phyloP scores from a whole-genome alignment of 768 basidiomycete genomes.

The Nidula microcarpa region DNA sequence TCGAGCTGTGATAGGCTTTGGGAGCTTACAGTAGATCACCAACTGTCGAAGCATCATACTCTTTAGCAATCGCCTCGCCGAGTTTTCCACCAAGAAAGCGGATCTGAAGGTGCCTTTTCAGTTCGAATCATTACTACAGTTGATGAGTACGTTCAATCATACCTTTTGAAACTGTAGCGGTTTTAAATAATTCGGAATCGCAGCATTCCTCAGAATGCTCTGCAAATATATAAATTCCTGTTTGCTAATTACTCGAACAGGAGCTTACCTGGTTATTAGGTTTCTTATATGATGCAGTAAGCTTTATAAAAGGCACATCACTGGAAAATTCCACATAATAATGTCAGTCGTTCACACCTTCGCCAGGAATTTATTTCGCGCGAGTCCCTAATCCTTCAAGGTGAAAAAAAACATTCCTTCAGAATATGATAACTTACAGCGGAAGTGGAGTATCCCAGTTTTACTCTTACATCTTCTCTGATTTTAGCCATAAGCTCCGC shows the following conservation, averaged over 20 bases:
- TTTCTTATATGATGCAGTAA: slow-evolving; percentile 90
- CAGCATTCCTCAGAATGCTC: slow-evolving; percentile 81
- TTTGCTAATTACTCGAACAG: background rate
- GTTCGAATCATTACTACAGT: background rate
- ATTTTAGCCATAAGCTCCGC: slow-evolving; percentile 83
- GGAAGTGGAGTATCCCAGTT: slow-evolving; percentile 90
- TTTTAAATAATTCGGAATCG: slow-evolving; percentile 79
- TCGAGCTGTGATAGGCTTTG: background rate
- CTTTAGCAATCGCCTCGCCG: slow-evolving; percentile 79
- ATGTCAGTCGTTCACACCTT: slow-evolving; percentile 50
- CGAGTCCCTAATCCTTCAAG: slow-evolving; percentile 60
- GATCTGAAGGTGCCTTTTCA: slow-evolving; percentile 54
- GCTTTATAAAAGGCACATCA: slow-evolving; percentile 33
- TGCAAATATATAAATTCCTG: slow-evolving; percentile 22
- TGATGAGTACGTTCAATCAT: slow-evolving; percentile 1
- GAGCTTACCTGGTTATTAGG: slow-evolving; percentile 74
- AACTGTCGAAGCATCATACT: slow-evolving; percentile 87
- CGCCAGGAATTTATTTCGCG: slow-evolving; percentile 91
- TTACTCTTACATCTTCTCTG: slow-evolving; percentile 59
- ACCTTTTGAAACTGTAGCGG: slow-evolving; percentile 91
- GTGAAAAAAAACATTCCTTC: background rate
- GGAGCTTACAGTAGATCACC: slow-evolving; percentile 79
- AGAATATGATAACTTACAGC: slow-evolving; percentile 51
- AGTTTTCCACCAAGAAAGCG: slow-evolving; percentile 94
- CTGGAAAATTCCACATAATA: background rate